Percentiles rank a stretch among this genome's conserved stretches.
Evolutionary conservation across 768 basidiomycete species (phyloP).

Genomic region (Tulasnella sp.): DNA sequence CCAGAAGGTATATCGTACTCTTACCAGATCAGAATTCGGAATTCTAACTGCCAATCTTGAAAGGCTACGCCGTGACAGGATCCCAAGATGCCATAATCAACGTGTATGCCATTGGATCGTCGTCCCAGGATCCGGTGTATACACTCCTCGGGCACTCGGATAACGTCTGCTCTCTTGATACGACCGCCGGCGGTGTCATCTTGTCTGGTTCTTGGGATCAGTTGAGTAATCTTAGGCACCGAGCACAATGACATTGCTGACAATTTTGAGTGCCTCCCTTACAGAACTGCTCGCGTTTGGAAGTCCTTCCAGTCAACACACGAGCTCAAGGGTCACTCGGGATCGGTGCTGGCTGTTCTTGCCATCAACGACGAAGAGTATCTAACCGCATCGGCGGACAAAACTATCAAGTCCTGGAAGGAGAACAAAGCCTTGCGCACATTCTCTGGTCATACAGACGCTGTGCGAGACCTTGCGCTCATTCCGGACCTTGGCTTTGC

Average conservation of each 20-base stretch:
- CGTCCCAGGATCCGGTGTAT: constrained; percentile 64
- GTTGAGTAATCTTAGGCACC: constrained; percentile 35
- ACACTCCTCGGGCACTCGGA: constrained; percentile 79
- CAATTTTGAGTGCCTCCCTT: too few species aligned
- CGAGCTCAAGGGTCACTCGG: constrained; percentile 74
- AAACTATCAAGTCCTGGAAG: constrained; percentile 81
- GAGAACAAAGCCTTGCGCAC: constrained; percentile 62
- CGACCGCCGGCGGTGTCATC: constrained; percentile 56
- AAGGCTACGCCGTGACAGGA: constrained; percentile 78
- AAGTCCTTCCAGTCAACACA: constrained; percentile 58
- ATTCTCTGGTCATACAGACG: constrained; percentile 80
- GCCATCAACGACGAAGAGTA: constrained; percentile 64
- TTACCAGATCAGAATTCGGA: background rate
- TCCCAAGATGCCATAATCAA: constrained; percentile 86
- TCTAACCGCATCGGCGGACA: constrained; percentile 90
- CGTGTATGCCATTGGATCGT: constrained; percentile 53
- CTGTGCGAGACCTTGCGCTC: constrained; percentile 74
- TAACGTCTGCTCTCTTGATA: constrained; percentile 80
- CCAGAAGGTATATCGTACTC: constrained; percentile 29
- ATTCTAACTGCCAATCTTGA: constrained; percentile 8
- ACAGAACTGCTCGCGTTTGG: constrained; percentile 92
- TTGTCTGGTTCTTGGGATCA: constrained; percentile 97
- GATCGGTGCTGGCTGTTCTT: constrained; percentile 90
- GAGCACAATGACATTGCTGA: too few species aligned
- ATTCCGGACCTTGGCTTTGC: constrained; percentile 86